Evolutionary conservation across 371 early-diverging fungal genomes (phyloP), one percentile per base, ranked within the genome.

Genomic region (Mortierella sp.): DNA sequence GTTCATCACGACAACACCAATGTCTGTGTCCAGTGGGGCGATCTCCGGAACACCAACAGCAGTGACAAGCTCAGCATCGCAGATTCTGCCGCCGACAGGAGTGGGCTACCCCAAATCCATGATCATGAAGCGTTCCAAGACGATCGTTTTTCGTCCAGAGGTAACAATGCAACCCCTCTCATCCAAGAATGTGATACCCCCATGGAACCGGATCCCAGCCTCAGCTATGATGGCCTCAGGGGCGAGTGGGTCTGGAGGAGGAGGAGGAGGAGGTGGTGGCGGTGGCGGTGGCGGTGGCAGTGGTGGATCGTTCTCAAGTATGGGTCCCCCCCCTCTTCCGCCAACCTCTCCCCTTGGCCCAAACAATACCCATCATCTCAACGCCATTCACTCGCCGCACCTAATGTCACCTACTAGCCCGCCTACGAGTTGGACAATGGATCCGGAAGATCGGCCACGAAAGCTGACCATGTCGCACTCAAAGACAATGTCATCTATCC

Each of bases 151-250:
- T 46, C 72, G 77, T 1, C 72, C 77, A 16, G 77, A 77, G 52
- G 77, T 77, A 18, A 66, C 68, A 0, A 68, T 72, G 69, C 77
- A 77, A 37, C 77, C 77, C 0, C 69, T 77, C 14, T 72, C 77
- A 25, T 77, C 77, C 53, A 72, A 68, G 48, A 61, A 77, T n/a
- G 77, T 77, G 26, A 77, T 72, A 14, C 77, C 77, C 12, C 77
- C 77, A 1, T 77, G 77, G 77, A 77, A 77, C 18, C 64, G 77
- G 21, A 77, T 72, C 62, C 77, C 77, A 0, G 57, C 66, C 9
- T 48, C 66, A 12, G 19, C 62, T 1, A 60, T 26, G 55, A 21
- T 53, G 5, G 9, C 53, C 4, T 3, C 53, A 23, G 53, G 53
- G 37, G 37, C 9, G 3, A 9, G 37, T 3, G 37, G 37, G 37